phyloP scores from a whole-genome alignment of 1,284 basidiomycete genomes.

The Ganoderma meredithae region DNA sequence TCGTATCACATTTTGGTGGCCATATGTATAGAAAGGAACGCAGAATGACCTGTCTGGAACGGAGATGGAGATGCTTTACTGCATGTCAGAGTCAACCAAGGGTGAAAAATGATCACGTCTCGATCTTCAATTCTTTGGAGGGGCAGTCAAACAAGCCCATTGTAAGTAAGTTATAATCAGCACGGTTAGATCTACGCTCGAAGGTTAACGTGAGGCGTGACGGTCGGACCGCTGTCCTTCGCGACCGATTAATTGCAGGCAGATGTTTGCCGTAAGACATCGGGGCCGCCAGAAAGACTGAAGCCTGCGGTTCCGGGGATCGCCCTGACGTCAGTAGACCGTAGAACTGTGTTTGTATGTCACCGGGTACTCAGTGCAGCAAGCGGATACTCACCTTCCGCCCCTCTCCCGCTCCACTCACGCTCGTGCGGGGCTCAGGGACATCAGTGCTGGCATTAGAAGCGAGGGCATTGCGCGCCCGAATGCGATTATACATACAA shows the following conservation, averaged over 20 bases:
- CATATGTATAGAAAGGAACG: slow-evolving; percentile 34
- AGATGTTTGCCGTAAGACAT: no score
- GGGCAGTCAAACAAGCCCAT: neutral
- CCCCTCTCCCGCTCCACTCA: slow-evolving; percentile 4
- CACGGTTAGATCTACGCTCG: neutral
- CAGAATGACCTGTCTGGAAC: no score
- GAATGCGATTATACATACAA: slow-evolving; percentile 26
- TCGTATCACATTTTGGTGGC: slow-evolving; percentile 50
- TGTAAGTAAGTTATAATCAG: neutral
- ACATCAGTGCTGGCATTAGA: slow-evolving; percentile 5
- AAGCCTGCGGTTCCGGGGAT: slow-evolving; percentile 10
- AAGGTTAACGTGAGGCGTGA: neutral
- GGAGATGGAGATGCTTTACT: no score
- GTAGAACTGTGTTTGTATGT: neutral
- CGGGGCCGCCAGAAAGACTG: no score
- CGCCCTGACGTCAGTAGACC: neutral
- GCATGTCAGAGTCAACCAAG: neutral
- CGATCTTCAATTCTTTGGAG: neutral
- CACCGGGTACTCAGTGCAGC: neutral
- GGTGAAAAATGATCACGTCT: neutral
- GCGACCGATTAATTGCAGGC: neutral
- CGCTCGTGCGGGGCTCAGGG: slow-evolving; percentile 15
- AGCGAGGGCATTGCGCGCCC: neutral
- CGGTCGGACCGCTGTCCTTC: neutral
- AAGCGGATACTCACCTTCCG: neutral